Conservation (phyloP, 805 yeast genomes). For the Ogataea paradorogensis region DNA sequence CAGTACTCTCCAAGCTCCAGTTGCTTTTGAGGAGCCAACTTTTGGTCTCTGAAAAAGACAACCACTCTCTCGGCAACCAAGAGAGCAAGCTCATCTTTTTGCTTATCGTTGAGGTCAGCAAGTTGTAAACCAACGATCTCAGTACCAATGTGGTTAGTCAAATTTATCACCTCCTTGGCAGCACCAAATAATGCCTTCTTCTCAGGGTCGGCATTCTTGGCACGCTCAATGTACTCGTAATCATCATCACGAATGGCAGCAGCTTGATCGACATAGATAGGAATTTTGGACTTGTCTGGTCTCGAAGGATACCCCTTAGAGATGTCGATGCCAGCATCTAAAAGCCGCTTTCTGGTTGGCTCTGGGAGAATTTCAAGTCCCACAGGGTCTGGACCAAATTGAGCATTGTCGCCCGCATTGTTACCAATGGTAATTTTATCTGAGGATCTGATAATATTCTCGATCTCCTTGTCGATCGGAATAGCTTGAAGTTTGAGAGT, state of each 20-base stretch:
- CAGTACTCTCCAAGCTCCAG: constrained; percentile 43
- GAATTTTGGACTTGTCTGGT: constrained; percentile 34
- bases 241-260: constrained; percentile 35
- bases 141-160: constrained; percentile 48
- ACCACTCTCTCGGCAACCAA: constrained; percentile 49
- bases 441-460: constrained; percentile 20
- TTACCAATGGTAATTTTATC: constrained; percentile 13
- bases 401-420: constrained; percentile 10
- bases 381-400: constrained; percentile 21
- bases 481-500: constrained; percentile 15
- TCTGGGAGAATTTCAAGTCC: constrained; percentile 31
- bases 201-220: constrained; percentile 38
- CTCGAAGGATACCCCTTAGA: constrained; percentile 39
- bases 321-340: constrained; percentile 36
- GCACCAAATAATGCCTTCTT: constrained; percentile 42
- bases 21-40: constrained; percentile 42
- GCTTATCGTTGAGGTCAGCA: constrained; percentile 40
- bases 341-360: constrained; percentile 31
- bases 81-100: constrained; percentile 46
- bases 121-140: constrained; percentile 48
- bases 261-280: constrained; percentile 41
- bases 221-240: constrained; percentile 35
- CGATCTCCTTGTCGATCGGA: constrained; percentile 24
- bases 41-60: constrained; percentile 49
- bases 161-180: constrained; percentile 39